Evolutionary conservation across 805 yeast genomes (phyloP), one percentile per base, ranked within the genome.

Genomic region (Kockiozyma suomiensis): DNA sequence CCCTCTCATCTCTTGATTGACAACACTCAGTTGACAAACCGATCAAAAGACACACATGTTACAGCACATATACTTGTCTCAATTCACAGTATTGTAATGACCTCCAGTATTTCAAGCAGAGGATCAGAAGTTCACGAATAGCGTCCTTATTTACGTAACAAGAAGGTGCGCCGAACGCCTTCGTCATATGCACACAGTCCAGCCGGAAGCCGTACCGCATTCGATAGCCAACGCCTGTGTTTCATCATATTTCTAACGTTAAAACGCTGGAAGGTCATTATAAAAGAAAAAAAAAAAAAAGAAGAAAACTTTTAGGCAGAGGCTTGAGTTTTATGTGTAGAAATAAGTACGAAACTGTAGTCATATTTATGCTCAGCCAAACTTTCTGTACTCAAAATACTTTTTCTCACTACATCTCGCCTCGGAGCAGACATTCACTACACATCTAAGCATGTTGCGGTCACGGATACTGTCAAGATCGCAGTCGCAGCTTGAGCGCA

Each of bases 211-310:
- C 25, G 46, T 26, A n/a, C 42, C 54, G 48, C 41, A 42, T 62
- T 61, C 57, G 66, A 62, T 50, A 62, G 41, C 60, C 54, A 58
- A 51, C 66, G 65, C 66, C 50, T 55, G 33, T 60, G 45, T 50
- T 62, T 62, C 66, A 62, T 62, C 66, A 62, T 60, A 37, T 42
- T 41, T 35, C 56, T 59, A 62, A 62, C 66, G 66, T 49, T 53
- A 62, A 62, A 62, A 62, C 66, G 66, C 55, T 56, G 66, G 66
- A 62, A 62, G 66, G 62, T 56, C 61, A 61, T 56, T 62, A 32
- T 49, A 51, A 58, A 62, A 47, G 40, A 54, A 50, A 45, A 58
- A 47, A 25, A 26, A 46, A 43, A 41, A 42, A 35, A 37, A 25
- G 15, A 21, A 17, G 19, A 28, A 19, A 49, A 28, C 17, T 2